Conservation (phyloP, 2,329 filamentous ascomycete species). For the Intubia oerlemansii region DNA sequence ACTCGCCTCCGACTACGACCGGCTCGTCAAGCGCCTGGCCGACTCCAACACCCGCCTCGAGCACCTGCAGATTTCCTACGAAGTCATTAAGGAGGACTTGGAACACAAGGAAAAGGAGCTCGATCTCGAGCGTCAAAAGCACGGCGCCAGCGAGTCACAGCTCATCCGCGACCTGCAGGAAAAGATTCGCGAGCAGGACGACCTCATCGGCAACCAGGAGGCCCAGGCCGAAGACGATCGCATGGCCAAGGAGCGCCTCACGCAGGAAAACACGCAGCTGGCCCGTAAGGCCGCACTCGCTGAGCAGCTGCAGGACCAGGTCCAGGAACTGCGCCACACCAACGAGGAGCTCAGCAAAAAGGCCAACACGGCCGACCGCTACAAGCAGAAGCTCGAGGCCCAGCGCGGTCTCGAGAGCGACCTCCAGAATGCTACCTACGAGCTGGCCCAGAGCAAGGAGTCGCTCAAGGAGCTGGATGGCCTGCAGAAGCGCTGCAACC, state of each 20-base stretch:
- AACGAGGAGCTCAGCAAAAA: slow-evolving; percentile 38
- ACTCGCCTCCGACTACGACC: slow-evolving; percentile 27
- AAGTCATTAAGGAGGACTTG: slow-evolving; percentile 42
- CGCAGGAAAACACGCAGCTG: slow-evolving; percentile 26
- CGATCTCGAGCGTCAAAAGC: slow-evolving; percentile 28
- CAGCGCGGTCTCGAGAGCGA: slow-evolving; percentile 33
- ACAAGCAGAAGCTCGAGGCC: slow-evolving; percentile 39
- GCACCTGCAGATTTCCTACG: slow-evolving; percentile 37
- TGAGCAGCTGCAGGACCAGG: slow-evolving; percentile 33
- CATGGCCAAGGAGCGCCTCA: slow-evolving; percentile 21
- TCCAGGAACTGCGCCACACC: slow-evolving; percentile 35
- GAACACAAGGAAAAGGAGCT: slow-evolving; percentile 32
- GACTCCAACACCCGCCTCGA: slow-evolving; percentile 38
- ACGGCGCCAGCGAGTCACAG: slow-evolving; percentile 29
- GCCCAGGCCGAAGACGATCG: slow-evolving; percentile 35
- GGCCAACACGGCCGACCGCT: slow-evolving; percentile 39
- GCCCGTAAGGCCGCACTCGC: slow-evolving; percentile 24
- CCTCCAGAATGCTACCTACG: slow-evolving; percentile 30
- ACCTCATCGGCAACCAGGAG: slow-evolving; percentile 51
- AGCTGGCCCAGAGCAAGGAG: slow-evolving; percentile 29
- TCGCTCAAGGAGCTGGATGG: slow-evolving; percentile 17
- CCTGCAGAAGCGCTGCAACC: slow-evolving; percentile 12
- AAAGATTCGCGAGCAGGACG: slow-evolving; percentile 43
- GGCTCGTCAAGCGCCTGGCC: slow-evolving; percentile 32
- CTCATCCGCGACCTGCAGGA: slow-evolving; percentile 31